Percentiles rank a stretch among this genome's conserved stretches.
These are phyloP conservation scores for Agrocybe pediades DNA, from an alignment of 768 basidiomycete species.

Conservation along the genomic window DNA sequence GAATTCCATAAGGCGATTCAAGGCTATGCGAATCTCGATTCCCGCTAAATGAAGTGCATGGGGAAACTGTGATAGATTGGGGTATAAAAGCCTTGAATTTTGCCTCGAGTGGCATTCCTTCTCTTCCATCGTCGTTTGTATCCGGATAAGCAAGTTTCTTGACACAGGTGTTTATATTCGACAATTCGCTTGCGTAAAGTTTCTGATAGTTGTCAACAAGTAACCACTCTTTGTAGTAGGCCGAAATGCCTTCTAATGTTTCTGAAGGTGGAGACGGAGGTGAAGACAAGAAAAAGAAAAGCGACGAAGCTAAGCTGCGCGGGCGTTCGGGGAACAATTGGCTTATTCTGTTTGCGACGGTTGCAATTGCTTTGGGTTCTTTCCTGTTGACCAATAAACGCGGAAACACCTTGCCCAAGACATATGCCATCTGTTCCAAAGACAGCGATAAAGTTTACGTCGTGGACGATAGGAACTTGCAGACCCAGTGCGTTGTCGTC, in stretches of 20 bases:
- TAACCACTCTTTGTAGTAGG: not conserved
- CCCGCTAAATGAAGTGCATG: too few relatives aligned
- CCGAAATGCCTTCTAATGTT: conserved; percentile 5
- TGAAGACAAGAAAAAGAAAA: not conserved
- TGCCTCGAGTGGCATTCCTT: too few relatives aligned
- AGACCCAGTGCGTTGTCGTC: conserved; percentile 67
- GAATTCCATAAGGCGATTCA: too few relatives aligned
- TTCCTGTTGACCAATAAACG: not conserved
- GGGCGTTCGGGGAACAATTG: not conserved
- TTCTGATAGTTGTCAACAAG: too few relatives aligned
- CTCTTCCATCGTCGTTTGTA: too few relatives aligned
- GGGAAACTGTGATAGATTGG: too few relatives aligned
- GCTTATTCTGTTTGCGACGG: conserved; percentile 3
- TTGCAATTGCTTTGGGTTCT: conserved; percentile 1
- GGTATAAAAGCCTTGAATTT: too few relatives aligned
- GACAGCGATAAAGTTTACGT: conserved; percentile 59
- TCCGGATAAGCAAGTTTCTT: too few relatives aligned
- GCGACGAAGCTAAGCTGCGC: not conserved
- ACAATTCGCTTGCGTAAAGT: too few relatives aligned
- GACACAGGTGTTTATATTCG: too few relatives aligned
- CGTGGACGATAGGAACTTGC: conserved; percentile 55
- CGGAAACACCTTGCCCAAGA: not conserved
- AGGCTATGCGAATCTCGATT: too few relatives aligned
- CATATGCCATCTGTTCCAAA: conserved; percentile 67
- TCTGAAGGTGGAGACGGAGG: not conserved